Base-by-base conservation (phyloP, 2,329 filamentous ascomycete genomes). In the Phyllosticta citribraziliensis region DNA sequence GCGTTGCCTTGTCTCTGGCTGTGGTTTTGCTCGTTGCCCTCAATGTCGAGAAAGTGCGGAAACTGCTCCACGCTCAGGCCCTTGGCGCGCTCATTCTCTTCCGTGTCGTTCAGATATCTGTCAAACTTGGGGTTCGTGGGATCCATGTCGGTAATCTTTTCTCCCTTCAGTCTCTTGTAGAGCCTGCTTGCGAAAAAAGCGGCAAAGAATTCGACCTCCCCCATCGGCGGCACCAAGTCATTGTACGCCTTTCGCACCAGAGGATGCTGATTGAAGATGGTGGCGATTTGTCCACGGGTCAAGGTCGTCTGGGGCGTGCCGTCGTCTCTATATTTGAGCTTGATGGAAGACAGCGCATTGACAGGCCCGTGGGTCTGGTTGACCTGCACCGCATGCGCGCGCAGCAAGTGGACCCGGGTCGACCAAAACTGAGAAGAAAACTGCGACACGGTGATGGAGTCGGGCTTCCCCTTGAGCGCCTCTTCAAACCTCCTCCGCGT, bases 401-500 rank as follows among this genome's bases (percentile, higher is more conserved):
- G 88, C 30, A 99, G 81, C 33, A 97, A 79, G 71, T 91, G 91
- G 55, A 92, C 83, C 54, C 95, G 83, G 1, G 91, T 90, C 1
- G 91, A 90, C 94, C 94, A 99, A 76, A 99, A 99, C 72, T 97
- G 93, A 1, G 85, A 80, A 66, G 93, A 91, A 73, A 97, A 96
- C 53, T 91, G 87, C 1, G 84, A 83, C 27, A 88, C 85, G 0
- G 88, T 87, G 64, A 97, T 87, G 2, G 88, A 86, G 8, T 93
- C 88, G 0, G 93, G 91, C 70, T 96, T 96, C 9, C 89, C 88
- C 58, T 84, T 81, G 56, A 91, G 79, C 0, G 91, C 88, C 70
- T 96, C 91, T 76, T 91, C 87, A 72, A 97, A 97, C 52, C 92
- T 94, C 71, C 89, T 85, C 67, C 88, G 84, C 51, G 99, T 80